Base-by-base conservation (phyloP, 306 rosid species). In the Trichosanthes truncata region DNA sequence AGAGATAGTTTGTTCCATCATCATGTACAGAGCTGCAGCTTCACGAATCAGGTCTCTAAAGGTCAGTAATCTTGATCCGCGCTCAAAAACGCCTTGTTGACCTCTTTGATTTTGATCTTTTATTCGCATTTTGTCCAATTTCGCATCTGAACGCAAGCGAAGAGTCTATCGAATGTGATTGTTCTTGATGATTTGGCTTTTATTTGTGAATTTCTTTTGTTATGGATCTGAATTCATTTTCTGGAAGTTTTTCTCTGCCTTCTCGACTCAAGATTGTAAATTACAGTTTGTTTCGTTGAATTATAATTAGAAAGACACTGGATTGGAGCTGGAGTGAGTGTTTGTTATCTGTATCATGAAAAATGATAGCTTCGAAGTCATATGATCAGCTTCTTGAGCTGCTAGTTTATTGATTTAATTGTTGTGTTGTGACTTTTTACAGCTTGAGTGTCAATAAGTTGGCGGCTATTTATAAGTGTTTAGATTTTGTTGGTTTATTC, bases 1-100 rank as follows among this genome's bases (percentile, higher is more conserved):
- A n/a, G 60, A n/a, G 52, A 78, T 68, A 20, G 21, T 17, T 20
- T 23, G 33, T 6, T 49, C 18, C 60, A 25, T 36, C 81, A 74
- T 83, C 85, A 94, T 92, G 97, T 89, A 86, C 89, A 86, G 90
- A 56, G 83, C 85, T 77, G 85, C 87, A 60, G 84, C 91, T 69
- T 91, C 90, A 6, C 93, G 95, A 77, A 89, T 94, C 41, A 85
- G 86, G 81, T 59, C 85, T 57, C 61, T 88, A 15, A 91, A 87
- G 95, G 96, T 94, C 52, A 49, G 89, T 82, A 20, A 10, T 43
- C 26, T 15, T 38, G 35, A 66, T 74, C 69, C 35, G 2, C 52
- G 52, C 75, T 69, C 6, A 31, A 63, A 26, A 60, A 1, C 57
- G 41, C 8, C 52, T 31, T 59, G 0, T 66, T 29, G 74, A 25